phyloP scores from a whole-genome alignment of 768 basidiomycete species.

The Tylopilus vinaceipallidus region DNA sequence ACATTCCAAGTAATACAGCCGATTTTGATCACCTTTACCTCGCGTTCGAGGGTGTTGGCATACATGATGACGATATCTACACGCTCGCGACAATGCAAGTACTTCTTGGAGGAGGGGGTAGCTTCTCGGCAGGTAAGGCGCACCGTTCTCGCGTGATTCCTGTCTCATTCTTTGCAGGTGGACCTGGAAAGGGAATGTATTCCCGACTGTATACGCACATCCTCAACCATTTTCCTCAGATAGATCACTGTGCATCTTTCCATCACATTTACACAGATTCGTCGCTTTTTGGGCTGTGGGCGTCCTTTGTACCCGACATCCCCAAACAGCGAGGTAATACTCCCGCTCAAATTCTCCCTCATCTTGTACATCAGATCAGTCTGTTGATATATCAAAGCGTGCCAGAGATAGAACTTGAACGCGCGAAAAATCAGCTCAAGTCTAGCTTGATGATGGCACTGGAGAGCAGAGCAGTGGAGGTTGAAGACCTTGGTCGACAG shows the following conservation, averaged over 20 bases:
- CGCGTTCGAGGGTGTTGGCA: conserved; percentile 87
- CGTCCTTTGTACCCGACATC: conserved; percentile 71
- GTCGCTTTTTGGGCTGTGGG: conserved; percentile 89
- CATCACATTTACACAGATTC: conserved; percentile 97
- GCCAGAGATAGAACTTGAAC: conserved; percentile 64
- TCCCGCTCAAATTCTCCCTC: conserved; percentile 70
- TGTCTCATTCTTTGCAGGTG: conserved; percentile 47
- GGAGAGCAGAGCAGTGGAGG: conserved; percentile 80
- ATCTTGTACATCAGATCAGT: conserved; percentile 87
- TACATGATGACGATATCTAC: conserved; percentile 91
- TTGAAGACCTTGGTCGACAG: conserved; percentile 91
- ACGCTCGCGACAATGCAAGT: conserved; percentile 92
- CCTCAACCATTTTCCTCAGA: conserved; percentile 88
- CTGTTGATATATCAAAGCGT: conserved; percentile 69
- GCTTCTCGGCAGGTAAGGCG: conserved; percentile 82
- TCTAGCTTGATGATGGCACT: conserved; percentile 92
- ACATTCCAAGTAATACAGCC: conserved; percentile 54
- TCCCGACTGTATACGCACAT: conserved; percentile 94
- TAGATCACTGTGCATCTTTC: conserved; percentile 96
- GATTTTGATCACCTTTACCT: conserved; percentile 95
- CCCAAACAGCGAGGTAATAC: conserved; percentile 58
- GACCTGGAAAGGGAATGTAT: conserved; percentile 99
- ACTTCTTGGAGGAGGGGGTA: conserved; percentile 91
- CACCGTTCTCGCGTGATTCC: not conserved
- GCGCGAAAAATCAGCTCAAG: conserved; percentile 96